Evolutionary conservation across 352 stramenopile genomes (phyloP), one percentile per base, ranked within the genome.

Genomic region (Albugo candida): DNA sequence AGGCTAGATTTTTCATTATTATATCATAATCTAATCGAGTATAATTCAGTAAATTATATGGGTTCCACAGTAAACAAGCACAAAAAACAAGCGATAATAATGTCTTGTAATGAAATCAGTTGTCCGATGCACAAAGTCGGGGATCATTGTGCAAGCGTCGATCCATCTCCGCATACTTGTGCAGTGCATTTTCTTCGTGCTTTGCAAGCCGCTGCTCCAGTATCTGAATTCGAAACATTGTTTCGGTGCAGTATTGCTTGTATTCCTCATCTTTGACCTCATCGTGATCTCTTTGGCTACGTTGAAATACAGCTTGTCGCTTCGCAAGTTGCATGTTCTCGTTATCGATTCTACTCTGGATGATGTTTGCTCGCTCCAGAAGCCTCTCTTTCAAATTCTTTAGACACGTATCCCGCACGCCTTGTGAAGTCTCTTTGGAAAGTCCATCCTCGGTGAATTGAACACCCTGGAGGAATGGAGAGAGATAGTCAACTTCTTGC

Each of bases 171-270:
- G 81, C 80, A 67, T 95, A 96, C 50, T 96, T 96, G 34, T 92
- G 81, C 48, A 96, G 62, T 27, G 88, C 88, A 4, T 67, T 93
- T 55, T 96, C 81, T 51, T 97, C 89, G 56, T 97, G 83, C 39
- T 81, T 83, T 27, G 78, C 69, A 14, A 96, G 66, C 2, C 87
- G 79, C 54, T 96, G 85, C 61, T 97, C 83, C 42, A 97, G 61
- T 48, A 97, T 95, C 63, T 95, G 81, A 58, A 97, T 97, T 39
- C 87, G 70, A 58, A 97, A 97, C 83, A 96, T 96, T 46, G 85
- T 88, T 59, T 97, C 85, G 47, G 72, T 91, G 65, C 83, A 96
- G 58, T 95, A 95, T 31, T 75, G 72, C 64, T 97, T 82, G 55
- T 96, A 97, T 52, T 95, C 85, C 27, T 95, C 80, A 56, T 95